Percentiles rank a stretch among this genome's conserved stretches.
phyloP scores from a whole-genome alignment of 2,329 filamentous ascomycete species.

The Dactylellina drechsleri region DNA sequence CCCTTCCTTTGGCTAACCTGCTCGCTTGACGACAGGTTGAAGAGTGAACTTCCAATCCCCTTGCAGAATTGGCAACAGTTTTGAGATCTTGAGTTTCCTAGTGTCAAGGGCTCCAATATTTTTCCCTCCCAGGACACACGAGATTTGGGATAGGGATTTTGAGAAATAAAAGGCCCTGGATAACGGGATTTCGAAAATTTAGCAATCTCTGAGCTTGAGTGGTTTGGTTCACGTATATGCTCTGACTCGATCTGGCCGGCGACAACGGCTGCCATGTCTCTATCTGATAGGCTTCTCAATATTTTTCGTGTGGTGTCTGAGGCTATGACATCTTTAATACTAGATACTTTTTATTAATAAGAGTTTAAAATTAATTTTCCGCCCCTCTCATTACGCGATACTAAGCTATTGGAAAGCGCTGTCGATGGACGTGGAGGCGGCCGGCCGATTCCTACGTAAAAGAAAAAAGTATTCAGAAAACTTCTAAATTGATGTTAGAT shows the following conservation, averaged over 20 bases:
- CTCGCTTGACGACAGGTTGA: slow-evolving; percentile 7
- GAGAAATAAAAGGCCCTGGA: too few species aligned
- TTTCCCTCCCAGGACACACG: slow-evolving; percentile 20
- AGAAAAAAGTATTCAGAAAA: too few species aligned
- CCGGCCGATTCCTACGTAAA: slow-evolving; percentile 5
- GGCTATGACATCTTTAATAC: slow-evolving; percentile 25
- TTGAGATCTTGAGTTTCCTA: slow-evolving; percentile 16
- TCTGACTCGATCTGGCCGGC: slow-evolving; percentile 4
- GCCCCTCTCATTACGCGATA: slow-evolving; percentile 12
- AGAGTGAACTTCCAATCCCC: slow-evolving; percentile 7
- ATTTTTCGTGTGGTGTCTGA: slow-evolving; percentile 16
- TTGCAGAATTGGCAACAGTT: slow-evolving; percentile 53
- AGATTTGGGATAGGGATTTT: too few species aligned
- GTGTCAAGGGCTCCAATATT: slow-evolving; percentile 20
- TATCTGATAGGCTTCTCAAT: too few species aligned
- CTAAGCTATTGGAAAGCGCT: slow-evolving; percentile 16
- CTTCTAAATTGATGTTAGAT: too few species aligned
- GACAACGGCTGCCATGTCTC: slow-evolving; percentile 4
- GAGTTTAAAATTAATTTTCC: slow-evolving; percentile 36
- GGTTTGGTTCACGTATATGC: background rate
- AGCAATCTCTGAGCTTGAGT: slow-evolving; percentile 13
- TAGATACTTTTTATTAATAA: slow-evolving; percentile 3
- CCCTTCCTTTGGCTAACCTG: too few species aligned
- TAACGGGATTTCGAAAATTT: slow-evolving; percentile 3
- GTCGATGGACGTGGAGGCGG: slow-evolving; percentile 23